These are phyloP conservation scores for Rhodotorula sp. DNA, from an alignment of 1,284 basidiomycete genomes.

Conservation along the genomic window DNA sequence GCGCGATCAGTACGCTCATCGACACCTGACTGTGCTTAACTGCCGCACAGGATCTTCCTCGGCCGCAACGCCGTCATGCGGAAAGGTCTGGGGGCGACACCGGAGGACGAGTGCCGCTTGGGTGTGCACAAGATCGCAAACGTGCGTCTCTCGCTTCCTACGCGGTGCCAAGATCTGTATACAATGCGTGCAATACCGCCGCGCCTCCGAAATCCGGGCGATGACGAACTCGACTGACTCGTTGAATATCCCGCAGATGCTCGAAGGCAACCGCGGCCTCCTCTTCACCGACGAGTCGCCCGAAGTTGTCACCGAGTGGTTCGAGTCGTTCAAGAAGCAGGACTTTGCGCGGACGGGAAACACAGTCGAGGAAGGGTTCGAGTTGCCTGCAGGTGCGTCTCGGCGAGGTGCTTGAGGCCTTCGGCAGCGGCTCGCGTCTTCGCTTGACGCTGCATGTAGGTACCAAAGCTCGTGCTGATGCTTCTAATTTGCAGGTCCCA, in stretches of 20 bases:
- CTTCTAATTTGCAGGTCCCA: conserved; percentile 49
- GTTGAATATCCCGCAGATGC: conserved; percentile 58
- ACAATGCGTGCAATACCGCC: neutral
- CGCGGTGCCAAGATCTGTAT: neutral
- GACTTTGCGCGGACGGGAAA: conserved; percentile 92
- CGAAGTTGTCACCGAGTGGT: conserved; percentile 90
- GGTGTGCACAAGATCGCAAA: conserved; percentile 77
- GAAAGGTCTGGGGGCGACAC: conserved; percentile 85
- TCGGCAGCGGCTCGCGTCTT: conserved; percentile 47
- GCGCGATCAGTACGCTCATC: neutral
- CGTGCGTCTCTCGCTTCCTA: conserved; percentile 55
- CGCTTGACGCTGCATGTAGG: conserved; percentile 54
- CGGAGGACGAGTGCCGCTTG: conserved; percentile 79
- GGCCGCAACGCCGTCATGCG: conserved; percentile 91
- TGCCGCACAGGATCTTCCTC: conserved; percentile 72
- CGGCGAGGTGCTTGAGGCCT: neutral
- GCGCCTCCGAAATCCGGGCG: neutral
- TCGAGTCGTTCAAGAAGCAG: conserved; percentile 79
- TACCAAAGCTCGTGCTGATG: neutral
- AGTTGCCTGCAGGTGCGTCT: conserved; percentile 63
- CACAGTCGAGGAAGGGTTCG: conserved; percentile 69
- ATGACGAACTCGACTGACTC: neutral
- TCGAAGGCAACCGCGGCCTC: conserved; percentile 89
- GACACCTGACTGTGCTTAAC: neutral
- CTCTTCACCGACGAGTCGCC: conserved; percentile 87